Base-by-base conservation (phyloP, 2,329 filamentous ascomycete genomes). In the Lojkania enalia region DNA sequence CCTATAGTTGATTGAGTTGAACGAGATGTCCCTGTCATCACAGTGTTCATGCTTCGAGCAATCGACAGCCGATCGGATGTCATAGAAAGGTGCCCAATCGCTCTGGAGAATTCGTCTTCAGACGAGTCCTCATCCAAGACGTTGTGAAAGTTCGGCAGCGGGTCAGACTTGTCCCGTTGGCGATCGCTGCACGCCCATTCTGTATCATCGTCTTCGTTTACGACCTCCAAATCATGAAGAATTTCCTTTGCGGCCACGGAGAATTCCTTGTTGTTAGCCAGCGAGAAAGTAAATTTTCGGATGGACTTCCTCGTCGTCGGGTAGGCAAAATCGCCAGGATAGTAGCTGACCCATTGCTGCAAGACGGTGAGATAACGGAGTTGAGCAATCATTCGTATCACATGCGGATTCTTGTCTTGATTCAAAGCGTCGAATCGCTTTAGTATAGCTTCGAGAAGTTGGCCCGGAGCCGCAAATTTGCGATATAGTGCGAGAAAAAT, bases 401-500 rank as follows among this genome's bases (percentile, higher is more conserved):
- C 80, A 51, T 88, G 85, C 52, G 84, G 78, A 7, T 78, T 77
- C 53, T 81, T 84, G 48, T 87, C 84, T 32, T 84, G 81, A 58
- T 84, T 83, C 18, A 87, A 74, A 13, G 75, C 77, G 54, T 95
- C 87, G 48, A 96, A 83, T 29, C 87, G 84, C 46, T 85, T 78
- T 30, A 95, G 77, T 33, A 97, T 87, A 5, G 88, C 84, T 30
- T 84, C 80, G 40, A 97, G 83, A 3, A 99, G 78, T 53, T 86
- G 81, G 7, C 81, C 80, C 0, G 94, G 94, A 2, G 91, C 83
- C 3, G 90, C 87, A 65, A 99, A 97, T 67, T 94, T 95, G 51
- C 94, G 86, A 71, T 97, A 97, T 12, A 97, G 76, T 53, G 92
- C 96, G 20, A 97, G 77, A 61, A 97, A 97, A 14, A 95, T 85